Percentiles rank a stretch among this genome's conserved stretches.
Evolutionary conservation across 345 rosid genomes (phyloP).

Genomic region (Salix exigua): DNA sequence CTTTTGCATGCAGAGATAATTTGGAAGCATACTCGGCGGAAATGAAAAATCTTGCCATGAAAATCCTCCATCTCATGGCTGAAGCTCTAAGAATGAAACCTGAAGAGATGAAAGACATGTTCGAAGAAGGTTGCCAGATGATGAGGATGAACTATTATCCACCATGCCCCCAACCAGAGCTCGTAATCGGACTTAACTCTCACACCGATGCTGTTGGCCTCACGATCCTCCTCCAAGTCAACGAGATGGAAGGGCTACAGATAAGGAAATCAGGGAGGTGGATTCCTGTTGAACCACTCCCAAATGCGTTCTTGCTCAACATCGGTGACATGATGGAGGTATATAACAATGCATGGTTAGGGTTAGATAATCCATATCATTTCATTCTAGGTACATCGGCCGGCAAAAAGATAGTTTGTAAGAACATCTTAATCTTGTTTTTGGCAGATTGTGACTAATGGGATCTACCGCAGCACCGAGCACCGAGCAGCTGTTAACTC

Average conservation of each 20-base stretch:
- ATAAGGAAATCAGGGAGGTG: constrained; percentile 11
- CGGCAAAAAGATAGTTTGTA: not conserved
- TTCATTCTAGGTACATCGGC: not conserved
- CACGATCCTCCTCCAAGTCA: constrained; percentile 20
- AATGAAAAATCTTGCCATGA: constrained; percentile 15
- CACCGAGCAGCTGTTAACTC: constrained; percentile 14
- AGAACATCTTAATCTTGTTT: not conserved
- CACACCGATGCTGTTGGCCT: constrained; percentile 15
- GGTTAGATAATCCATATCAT: not conserved
- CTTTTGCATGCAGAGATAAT: not conserved
- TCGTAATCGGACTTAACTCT: constrained; percentile 15
- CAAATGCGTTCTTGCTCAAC: constrained; percentile 21
- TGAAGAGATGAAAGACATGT: constrained; percentile 4
- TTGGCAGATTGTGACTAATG: constrained; percentile 10
- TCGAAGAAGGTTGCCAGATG: constrained; percentile 14
- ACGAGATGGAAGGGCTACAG: not conserved
- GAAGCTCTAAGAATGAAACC: constrained; percentile 12
- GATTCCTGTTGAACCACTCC: constrained; percentile 14
- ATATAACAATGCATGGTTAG: not conserved
- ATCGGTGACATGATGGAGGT: constrained; percentile 19
- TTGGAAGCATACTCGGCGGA: constrained; percentile 15
- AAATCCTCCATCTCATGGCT: constrained; percentile 9
- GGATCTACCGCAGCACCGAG: constrained; percentile 13
- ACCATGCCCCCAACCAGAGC: constrained; percentile 23
- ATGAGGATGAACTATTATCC: constrained; percentile 26